Percentiles rank a stretch among this genome's conserved stretches.
Evolutionary conservation across 192 early-diverging fungal species (phyloP).

Genomic region (Rhizophagus clarus): DNA sequence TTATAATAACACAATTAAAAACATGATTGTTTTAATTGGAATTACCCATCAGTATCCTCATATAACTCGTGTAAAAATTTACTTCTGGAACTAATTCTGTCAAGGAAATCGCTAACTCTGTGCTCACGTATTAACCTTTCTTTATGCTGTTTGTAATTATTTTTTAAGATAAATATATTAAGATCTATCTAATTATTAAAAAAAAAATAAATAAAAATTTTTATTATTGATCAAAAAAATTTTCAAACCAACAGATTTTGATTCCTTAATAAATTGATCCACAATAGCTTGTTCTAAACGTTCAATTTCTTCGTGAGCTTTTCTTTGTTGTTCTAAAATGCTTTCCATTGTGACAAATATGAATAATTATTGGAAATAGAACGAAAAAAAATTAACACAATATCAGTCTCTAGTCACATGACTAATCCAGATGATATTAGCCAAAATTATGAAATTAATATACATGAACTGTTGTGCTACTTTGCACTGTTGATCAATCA

Average conservation of each 20-base stretch:
- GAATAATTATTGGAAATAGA: too few relatives aligned
- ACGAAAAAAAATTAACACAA: too few relatives aligned
- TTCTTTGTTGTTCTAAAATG: slow-evolving; percentile 45
- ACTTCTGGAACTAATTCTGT: slow-evolving; percentile 69
- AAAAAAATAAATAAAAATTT: slow-evolving; percentile 13
- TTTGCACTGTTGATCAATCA: too few relatives aligned
- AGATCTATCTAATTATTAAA: background rate
- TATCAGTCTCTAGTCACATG: too few relatives aligned
- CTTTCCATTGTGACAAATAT: slow-evolving; percentile 23
- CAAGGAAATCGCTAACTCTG: slow-evolving; percentile 67
- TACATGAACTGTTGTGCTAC: too few relatives aligned
- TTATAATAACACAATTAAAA: too few relatives aligned
- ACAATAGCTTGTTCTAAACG: slow-evolving; percentile 88
- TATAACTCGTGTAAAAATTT: slow-evolving; percentile 66
- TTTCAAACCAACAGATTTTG: slow-evolving; percentile 58
- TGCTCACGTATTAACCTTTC: slow-evolving; percentile 84
- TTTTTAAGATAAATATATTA: background rate
- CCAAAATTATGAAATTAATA: too few relatives aligned
- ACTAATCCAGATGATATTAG: too few relatives aligned
- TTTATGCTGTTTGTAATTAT: slow-evolving; percentile 58
- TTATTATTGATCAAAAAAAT: background rate
- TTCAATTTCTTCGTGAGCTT: slow-evolving; percentile 89
- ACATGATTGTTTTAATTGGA: background rate
- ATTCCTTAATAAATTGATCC: slow-evolving; percentile 72
- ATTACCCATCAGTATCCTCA: slow-evolving; percentile 50